A percentile compares a stretch with the other conserved stretches of the same genome.
These are phyloP conservation scores for Paxillus involutus DNA, from an alignment of 768 basidiomycete genomes.

Conservation along the genomic window DNA sequence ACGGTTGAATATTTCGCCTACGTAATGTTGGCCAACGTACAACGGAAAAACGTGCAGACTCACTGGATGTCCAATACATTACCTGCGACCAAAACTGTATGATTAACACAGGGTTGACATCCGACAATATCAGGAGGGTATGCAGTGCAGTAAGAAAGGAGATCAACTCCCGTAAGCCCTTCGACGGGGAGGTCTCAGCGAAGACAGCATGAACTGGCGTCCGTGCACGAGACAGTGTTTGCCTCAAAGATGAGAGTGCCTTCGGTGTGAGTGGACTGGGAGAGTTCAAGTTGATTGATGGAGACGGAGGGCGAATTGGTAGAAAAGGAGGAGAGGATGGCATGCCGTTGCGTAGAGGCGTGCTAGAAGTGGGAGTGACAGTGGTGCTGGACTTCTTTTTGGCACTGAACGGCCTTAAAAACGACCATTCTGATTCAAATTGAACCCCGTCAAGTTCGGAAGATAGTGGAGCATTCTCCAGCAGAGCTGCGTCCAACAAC, in stretches of 20 bases:
- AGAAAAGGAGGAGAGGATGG: constrained; percentile 52
- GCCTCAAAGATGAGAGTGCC: constrained; percentile 65
- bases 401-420: constrained; percentile 68
- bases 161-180: constrained; percentile 58
- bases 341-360: constrained; percentile 35
- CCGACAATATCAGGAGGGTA: constrained; percentile 78
- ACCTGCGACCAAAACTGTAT: constrained; percentile 96
- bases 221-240: constrained; percentile 58
- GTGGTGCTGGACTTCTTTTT: constrained; percentile 50
- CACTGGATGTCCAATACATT: constrained; percentile 98
- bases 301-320: constrained; percentile 49
- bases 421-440: constrained; percentile 97
- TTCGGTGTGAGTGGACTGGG: constrained; percentile 48
- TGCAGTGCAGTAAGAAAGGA: constrained; percentile 85
- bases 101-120: constrained; percentile 85
- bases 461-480: constrained; percentile 80
- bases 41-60: constrained; percentile 29
- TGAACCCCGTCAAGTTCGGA: constrained; percentile 79
- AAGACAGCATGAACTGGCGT: constrained; percentile 55
- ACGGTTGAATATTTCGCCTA: constrained; percentile 85
- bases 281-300: constrained; percentile 43
- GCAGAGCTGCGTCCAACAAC: constrained; percentile 75
- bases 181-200: constrained; percentile 41
- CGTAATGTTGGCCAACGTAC: constrained; percentile 8
- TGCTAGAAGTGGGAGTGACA: constrained; percentile 24